A percentile compares a stretch with the other conserved stretches of the same genome.
These are phyloP conservation scores for Trichoderma sp. DNA, from an alignment of 2,329 filamentous ascomycete genomes.

Conservation along the genomic window DNA sequence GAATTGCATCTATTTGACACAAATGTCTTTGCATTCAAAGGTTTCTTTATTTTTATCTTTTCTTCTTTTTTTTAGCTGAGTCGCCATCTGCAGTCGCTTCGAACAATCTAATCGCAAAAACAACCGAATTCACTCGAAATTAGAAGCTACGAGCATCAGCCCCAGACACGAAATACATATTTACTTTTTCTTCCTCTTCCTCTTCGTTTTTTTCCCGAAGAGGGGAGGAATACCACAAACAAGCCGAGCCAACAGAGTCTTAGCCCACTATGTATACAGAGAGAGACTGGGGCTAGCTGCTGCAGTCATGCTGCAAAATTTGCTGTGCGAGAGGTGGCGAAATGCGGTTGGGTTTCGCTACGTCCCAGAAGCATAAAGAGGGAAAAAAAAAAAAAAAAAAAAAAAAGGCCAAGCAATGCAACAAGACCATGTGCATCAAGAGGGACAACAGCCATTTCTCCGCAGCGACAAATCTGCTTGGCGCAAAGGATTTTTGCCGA, in stretches of 20 bases:
- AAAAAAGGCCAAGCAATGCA: neutral
- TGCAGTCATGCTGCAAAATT: constrained; percentile 18
- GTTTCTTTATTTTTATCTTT: too few species aligned
- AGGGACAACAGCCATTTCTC: neutral
- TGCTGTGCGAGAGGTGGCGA: neutral
- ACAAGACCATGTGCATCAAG: neutral
- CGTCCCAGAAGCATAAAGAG: neutral
- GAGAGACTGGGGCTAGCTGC: constrained; percentile 3
- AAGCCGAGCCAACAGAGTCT: neutral
- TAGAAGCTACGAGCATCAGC: neutral
- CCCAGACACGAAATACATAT: neutral
- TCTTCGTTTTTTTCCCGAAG: neutral
- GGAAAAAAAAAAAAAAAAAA: too few species aligned
- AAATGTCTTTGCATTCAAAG: neutral
- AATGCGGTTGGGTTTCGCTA: constrained; percentile 5
- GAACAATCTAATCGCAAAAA: neutral
- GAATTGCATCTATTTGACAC: neutral
- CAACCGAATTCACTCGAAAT: neutral
- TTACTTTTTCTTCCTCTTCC: neutral
- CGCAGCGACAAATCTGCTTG: neutral
- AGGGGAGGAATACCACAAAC: neutral
- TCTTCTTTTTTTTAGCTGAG: too few species aligned
- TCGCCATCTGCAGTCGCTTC: neutral
- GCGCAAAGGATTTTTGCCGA: neutral
- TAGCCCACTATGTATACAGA: neutral